Percentiles rank a stretch among this genome's conserved stretches.
Conservation (phyloP, 805 yeast genomes). For the Metschnikowia shivogae region DNA sequence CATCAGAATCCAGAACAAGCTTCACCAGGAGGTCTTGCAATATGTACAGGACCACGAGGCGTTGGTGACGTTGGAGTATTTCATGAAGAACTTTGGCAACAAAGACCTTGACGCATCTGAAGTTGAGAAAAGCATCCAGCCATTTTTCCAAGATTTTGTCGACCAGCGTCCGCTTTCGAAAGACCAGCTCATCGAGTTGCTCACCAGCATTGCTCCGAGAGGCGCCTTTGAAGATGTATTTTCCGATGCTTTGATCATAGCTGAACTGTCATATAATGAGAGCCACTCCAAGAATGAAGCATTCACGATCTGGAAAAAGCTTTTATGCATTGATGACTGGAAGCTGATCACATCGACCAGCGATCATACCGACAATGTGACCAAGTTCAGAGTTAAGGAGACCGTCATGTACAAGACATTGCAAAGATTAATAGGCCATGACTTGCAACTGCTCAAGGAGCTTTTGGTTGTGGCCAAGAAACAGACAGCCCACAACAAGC, state of each 20-base stretch:
- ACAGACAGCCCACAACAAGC: constrained; percentile 1
- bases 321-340: constrained; percentile 55
- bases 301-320: constrained; percentile 52
- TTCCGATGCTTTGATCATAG: constrained; percentile 47
- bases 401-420: constrained; percentile 46
- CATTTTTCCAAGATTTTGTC: constrained; percentile 27
- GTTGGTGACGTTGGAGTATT: constrained; percentile 25
- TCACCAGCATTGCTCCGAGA: constrained; percentile 42
- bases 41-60: constrained; percentile 25
- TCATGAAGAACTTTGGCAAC: constrained; percentile 17
- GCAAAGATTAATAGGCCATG: constrained; percentile 6
- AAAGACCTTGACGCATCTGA: constrained; percentile 4
- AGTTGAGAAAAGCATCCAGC: constrained; percentile 18
- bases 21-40: constrained; percentile 20
- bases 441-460: constrained; percentile 9
- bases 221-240: constrained; percentile 19
- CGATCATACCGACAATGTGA: constrained; percentile 39
- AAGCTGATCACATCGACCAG: constrained; percentile 30
- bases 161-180: constrained; percentile 37
- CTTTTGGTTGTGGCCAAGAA: constrained; percentile 7
- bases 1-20: constrained; percentile 46
- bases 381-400: constrained; percentile 35
- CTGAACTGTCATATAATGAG: constrained; percentile 38
- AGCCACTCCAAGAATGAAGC: constrained; percentile 19
- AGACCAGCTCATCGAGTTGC: constrained; percentile 48